Evolutionary conservation across 768 basidiomycete species (phyloP).

Genomic region (Lactifluus echinatus): DNA sequence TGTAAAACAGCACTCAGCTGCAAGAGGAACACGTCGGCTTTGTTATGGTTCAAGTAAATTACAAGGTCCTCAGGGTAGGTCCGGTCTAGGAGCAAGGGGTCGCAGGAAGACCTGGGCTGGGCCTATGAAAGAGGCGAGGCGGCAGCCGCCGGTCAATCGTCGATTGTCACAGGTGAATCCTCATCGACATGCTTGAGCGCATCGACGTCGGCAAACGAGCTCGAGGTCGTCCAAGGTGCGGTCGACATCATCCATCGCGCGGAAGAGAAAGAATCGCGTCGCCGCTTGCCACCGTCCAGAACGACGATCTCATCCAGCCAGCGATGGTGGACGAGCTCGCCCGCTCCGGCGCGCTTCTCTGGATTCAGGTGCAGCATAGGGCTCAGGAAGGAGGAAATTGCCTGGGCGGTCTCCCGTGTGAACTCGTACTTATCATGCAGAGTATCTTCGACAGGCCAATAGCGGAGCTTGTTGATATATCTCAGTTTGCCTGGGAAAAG

Average conservation of each 20-base stretch:
- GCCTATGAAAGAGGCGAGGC: too few species aligned
- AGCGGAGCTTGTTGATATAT: conserved; percentile 89
- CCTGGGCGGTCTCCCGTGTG: conserved; percentile 69
- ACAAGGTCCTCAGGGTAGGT: too few species aligned
- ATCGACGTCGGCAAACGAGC: conserved; percentile 32
- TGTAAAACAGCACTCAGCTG: too few species aligned
- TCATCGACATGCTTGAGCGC: conserved; percentile 77
- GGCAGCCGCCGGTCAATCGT: conserved; percentile 4
- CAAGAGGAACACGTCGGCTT: too few species aligned
- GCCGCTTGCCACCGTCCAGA: conserved; percentile 52
- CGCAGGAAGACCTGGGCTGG: too few species aligned
- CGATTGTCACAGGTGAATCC: conserved; percentile 20
- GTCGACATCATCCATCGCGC: too few species aligned
- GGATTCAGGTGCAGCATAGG: conserved; percentile 90
- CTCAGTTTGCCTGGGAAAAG: conserved; percentile 60
- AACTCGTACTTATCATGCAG: conserved; percentile 95
- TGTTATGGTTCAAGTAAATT: too few species aligned
- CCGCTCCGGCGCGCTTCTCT: too few species aligned
- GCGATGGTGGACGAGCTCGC: too few species aligned
- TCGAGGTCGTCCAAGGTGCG: too few species aligned
- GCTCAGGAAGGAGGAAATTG: conserved; percentile 68
- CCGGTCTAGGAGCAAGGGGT: too few species aligned
- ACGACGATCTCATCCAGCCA: conserved; percentile 82
- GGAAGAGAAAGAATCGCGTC: too few species aligned
- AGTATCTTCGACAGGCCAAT: conserved; percentile 77